Conservation (phyloP, 2,329 filamentous ascomycete genomes). For the Diaporthe sp. region DNA sequence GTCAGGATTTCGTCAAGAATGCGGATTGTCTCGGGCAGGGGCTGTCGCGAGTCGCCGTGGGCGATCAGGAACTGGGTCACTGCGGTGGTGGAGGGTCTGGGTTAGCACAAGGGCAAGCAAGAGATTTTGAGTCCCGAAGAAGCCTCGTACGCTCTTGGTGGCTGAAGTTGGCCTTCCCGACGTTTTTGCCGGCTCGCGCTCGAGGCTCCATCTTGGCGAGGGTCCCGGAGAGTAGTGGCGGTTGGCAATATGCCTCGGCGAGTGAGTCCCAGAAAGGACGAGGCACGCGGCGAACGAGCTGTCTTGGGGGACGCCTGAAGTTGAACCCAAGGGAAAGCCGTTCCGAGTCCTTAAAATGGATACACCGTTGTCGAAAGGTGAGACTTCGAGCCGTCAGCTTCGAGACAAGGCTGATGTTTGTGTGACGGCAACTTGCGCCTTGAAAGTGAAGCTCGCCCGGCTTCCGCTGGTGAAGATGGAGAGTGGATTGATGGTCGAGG, state of each 20-base stretch:
- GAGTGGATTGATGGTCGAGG: constrained; percentile 3
- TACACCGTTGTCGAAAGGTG: constrained; percentile 2
- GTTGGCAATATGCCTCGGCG: neutral
- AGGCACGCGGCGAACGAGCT: neutral
- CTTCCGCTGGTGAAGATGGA: neutral
- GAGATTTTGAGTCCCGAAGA: neutral
- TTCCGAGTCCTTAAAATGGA: neutral
- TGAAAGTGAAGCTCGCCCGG: neutral
- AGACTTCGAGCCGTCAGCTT: neutral
- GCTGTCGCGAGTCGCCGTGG: constrained; percentile 81
- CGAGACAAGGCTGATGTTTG: constrained; percentile 14
- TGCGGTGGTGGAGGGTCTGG: constrained; percentile 45
- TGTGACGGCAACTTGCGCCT: neutral
- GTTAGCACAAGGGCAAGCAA: neutral
- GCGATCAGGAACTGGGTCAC: constrained; percentile 81
- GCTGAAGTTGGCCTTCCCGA: constrained; percentile 84
- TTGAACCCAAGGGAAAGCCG: neutral
- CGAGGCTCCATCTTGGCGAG: constrained; percentile 75
- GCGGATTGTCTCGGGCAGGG: constrained; percentile 85
- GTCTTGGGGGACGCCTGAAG: neutral
- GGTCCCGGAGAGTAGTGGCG: neutral
- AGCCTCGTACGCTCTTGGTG: constrained; percentile 72
- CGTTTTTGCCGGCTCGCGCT: constrained; percentile 81
- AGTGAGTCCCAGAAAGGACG: neutral
- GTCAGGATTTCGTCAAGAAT: constrained; percentile 95